A percentile compares a stretch with the other conserved stretches of the same genome.
Conservation (phyloP, 2,329 filamentous ascomycete genomes). For the Penicillium sp. region DNA sequence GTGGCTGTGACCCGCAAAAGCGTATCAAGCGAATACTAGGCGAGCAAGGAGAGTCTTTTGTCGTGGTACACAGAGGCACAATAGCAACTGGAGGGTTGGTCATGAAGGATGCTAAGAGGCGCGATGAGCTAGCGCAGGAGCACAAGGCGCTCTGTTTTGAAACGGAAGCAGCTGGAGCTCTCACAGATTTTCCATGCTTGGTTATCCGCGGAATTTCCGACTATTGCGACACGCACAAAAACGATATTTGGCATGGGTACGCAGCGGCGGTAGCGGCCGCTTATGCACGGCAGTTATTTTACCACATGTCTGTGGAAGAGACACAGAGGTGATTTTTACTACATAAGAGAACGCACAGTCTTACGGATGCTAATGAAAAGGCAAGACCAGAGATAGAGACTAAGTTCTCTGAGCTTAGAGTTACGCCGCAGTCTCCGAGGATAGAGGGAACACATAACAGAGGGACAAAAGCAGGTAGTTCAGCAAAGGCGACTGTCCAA, state of each 20-base stretch:
- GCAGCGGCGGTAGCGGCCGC: conserved; percentile 20
- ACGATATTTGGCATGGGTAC: conserved; percentile 22
- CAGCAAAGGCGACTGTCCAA: too few relatives aligned
- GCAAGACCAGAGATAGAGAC: too few relatives aligned
- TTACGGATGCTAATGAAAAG: too few relatives aligned
- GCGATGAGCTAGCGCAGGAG: too few relatives aligned
- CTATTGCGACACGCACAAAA: conserved; percentile 25
- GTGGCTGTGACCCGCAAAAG: background rate
- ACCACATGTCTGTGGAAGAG: background rate
- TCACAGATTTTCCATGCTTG: background rate
- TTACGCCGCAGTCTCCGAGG: too few relatives aligned
- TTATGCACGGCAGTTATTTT: conserved; percentile 14
- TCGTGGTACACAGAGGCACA: conserved; percentile 13
- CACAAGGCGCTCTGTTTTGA: background rate
- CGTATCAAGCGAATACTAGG: background rate
- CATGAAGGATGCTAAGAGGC: conserved; percentile 13
- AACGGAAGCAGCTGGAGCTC: background rate
- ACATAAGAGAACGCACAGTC: too few relatives aligned
- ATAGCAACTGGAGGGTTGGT: conserved; percentile 22
- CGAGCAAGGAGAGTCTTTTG: background rate
- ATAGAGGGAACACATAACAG: too few relatives aligned
- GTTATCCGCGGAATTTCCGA: conserved; percentile 25
- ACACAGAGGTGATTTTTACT: background rate
- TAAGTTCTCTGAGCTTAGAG: too few relatives aligned
- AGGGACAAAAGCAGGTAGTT: too few relatives aligned